Percentiles rank a stretch among this genome's conserved stretches.
Conservation (phyloP, 208 protist species). For the Porcisia deanei region DNA sequence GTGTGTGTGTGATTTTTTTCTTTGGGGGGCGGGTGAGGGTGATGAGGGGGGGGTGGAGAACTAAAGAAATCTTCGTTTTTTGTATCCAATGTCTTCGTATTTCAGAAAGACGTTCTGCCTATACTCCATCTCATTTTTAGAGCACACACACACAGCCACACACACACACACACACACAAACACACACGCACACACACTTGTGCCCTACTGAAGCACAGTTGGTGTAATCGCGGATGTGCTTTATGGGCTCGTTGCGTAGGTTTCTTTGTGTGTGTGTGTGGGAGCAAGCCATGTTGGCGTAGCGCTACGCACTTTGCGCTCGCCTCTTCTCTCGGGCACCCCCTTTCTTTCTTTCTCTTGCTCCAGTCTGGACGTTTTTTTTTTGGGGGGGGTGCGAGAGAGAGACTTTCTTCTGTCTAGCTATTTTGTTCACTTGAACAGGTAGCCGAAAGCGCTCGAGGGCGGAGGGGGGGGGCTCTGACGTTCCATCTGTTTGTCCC, state of each 20-base stretch:
- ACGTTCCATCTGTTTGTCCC: not conserved
- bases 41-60: no score
- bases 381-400: not conserved
- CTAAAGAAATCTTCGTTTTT: no score
- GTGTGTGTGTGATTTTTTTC: not conserved
- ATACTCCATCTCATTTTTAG: not conserved
- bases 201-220: not conserved
- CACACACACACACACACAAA: not conserved
- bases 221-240: not conserved
- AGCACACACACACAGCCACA: not conserved
- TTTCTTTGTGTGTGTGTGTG: not conserved
- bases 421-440: not conserved
- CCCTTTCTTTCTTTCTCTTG: not conserved
- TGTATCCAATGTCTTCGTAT: no score
- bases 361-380: not conserved
- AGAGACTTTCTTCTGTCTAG: not conserved
- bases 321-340: no score
- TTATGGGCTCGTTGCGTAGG: not conserved
- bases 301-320: not conserved
- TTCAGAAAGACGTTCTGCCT: no score
- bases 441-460: not conserved
- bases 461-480: not conserved
- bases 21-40: not conserved
- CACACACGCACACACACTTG: not conserved
- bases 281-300: not conserved